These are phyloP conservation scores for Flammula alnicola DNA, from an alignment of 1,284 basidiomycete species.

Conservation along the genomic window DNA sequence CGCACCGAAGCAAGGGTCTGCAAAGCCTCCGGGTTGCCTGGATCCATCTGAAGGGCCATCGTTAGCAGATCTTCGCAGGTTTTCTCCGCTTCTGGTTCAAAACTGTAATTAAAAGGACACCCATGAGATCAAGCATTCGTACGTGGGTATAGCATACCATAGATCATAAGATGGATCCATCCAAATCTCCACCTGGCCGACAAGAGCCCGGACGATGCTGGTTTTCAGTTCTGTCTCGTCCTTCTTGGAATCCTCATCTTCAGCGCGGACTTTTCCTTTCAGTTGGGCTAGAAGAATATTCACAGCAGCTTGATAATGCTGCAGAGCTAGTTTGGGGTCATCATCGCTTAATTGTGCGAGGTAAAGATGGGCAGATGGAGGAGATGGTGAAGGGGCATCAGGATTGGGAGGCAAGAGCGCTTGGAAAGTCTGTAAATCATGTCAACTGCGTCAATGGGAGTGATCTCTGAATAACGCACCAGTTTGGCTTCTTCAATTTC, in stretches of 20 bases:
- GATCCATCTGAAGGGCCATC: slow-evolving; percentile 76
- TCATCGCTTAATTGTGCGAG: slow-evolving; percentile 86
- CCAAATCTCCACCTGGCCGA: slow-evolving; percentile 96
- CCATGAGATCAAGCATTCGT: background rate
- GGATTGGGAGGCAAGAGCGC: slow-evolving; percentile 65
- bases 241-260: slow-evolving; percentile 42
- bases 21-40: slow-evolving; percentile 80
- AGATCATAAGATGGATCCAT: slow-evolving; percentile 89
- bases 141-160: slow-evolving; percentile 61
- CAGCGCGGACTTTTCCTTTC: slow-evolving; percentile 69
- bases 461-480: slow-evolving; percentile 46
- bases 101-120: slow-evolving; percentile 48
- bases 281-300: slow-evolving; percentile 74
- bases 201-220: slow-evolving; percentile 82
- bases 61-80: slow-evolving; percentile 82
- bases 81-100: slow-evolving; percentile 79
- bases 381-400: slow-evolving; percentile 61
- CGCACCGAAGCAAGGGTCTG: slow-evolving; percentile 87
- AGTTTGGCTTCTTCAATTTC: slow-evolving; percentile 75
- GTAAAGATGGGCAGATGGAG: slow-evolving; percentile 86
- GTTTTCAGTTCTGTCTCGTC: slow-evolving; percentile 70
- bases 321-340: slow-evolving; percentile 78
- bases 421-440: slow-evolving; percentile 59
- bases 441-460: slow-evolving; percentile 7
- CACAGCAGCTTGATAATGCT: slow-evolving; percentile 83